Conservation (phyloP, 2,329 filamentous ascomycete species). For the Ramularia endophylla region DNA sequence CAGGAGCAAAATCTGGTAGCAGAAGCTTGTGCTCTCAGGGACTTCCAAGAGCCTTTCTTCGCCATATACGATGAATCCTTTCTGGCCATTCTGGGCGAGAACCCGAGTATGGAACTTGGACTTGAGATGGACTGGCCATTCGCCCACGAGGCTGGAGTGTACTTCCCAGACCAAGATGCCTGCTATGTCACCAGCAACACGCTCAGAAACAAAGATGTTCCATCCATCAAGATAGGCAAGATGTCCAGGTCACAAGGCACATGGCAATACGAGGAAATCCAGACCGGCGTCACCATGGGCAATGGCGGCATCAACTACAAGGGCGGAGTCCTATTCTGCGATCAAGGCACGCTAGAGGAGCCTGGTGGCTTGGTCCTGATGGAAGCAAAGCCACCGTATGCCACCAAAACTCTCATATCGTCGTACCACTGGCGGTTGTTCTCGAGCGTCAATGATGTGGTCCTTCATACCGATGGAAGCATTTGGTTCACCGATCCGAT, state of each 20-base stretch:
- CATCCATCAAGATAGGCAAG: conserved; percentile 24
- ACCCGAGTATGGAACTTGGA: conserved; percentile 17
- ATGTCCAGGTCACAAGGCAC: conserved; percentile 22
- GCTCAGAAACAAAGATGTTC: conserved; percentile 10
- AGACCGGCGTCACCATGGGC: conserved; percentile 37
- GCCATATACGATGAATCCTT: conserved; percentile 26
- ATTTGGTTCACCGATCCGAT: conserved; percentile 61
- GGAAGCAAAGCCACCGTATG: conserved; percentile 19
- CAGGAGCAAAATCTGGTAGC: conserved; percentile 9
- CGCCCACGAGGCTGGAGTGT: conserved; percentile 37
- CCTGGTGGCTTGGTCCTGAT: conserved; percentile 24
- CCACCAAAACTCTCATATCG: conserved; percentile 42
- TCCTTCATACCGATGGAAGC: conserved; percentile 47
- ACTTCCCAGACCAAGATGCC: conserved; percentile 30
- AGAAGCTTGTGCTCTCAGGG: conserved; percentile 8
- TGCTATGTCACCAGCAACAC: conserved; percentile 40
- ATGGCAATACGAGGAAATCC: conserved; percentile 39
- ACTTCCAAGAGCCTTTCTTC: conserved; percentile 18
- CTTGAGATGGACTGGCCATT: conserved; percentile 24
- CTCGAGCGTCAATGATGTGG: conserved; percentile 55
- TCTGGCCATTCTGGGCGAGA: conserved; percentile 20
- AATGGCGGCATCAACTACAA: conserved; percentile 47
- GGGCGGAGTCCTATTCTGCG: conserved; percentile 30
- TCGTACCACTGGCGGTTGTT: conserved; percentile 57
- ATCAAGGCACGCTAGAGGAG: conserved; percentile 23